Evolutionary conservation across 2,329 filamentous ascomycete species (phyloP).

Genomic region (Alternaria atra): DNA sequence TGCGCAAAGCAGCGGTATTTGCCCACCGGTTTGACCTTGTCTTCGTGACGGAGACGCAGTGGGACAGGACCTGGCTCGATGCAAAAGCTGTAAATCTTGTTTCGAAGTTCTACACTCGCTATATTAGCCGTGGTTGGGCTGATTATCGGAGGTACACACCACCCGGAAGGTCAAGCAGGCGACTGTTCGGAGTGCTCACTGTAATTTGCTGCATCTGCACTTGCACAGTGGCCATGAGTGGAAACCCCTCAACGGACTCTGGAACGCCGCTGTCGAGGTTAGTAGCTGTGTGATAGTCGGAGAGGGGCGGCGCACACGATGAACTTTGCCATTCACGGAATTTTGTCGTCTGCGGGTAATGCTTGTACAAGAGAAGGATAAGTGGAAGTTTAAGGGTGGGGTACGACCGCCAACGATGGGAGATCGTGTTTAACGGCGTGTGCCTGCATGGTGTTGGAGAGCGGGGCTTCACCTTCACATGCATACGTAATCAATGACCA

Average conservation of each 20-base stretch:
- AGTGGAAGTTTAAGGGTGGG: neutral
- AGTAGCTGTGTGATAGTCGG: neutral
- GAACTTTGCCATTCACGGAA: neutral
- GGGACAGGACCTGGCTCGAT: neutral
- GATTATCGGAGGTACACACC: neutral
- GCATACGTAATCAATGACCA: neutral
- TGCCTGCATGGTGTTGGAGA: neutral
- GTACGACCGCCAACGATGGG: neutral
- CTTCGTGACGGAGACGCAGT: neutral
- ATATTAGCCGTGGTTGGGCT: neutral
- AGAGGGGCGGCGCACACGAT: neutral
- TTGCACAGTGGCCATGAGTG: neutral
- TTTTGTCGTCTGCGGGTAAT: neutral
- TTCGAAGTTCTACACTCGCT: neutral
- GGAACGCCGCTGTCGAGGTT: neutral
- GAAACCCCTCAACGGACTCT: neutral
- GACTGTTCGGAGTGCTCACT: neutral
- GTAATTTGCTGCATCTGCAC: neutral
- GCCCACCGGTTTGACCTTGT: neutral
- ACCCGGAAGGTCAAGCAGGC: neutral
- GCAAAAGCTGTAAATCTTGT: conserved; percentile 1
- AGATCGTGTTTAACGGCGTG: neutral
- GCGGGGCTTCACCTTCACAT: conserved; percentile 2
- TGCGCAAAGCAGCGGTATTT: neutral
- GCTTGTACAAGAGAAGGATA: neutral